Conservation (phyloP, 768 basidiomycete genomes). For the Amanita pallidorosea region DNA sequence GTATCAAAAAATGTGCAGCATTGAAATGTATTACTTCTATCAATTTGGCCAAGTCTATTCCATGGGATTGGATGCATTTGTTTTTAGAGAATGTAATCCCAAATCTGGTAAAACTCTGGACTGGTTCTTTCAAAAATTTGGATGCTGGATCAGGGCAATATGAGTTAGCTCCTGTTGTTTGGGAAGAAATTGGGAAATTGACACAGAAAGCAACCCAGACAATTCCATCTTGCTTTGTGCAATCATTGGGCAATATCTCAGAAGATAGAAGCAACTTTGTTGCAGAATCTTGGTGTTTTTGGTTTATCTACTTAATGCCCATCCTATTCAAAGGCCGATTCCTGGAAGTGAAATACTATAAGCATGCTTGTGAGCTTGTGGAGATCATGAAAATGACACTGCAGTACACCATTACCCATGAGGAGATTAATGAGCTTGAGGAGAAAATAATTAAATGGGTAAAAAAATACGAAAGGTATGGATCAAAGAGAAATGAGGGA, state of each 20-base stretch:
- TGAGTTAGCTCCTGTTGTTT: slow-evolving; percentile 12
- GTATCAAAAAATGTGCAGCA: neutral
- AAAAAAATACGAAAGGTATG: neutral
- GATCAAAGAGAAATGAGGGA: neutral
- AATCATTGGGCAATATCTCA: slow-evolving; percentile 15
- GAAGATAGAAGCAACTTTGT: slow-evolving; percentile 14
- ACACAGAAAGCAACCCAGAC: slow-evolving; percentile 14
- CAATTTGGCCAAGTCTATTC: slow-evolving; percentile 16
- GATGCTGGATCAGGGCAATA: slow-evolving; percentile 14
- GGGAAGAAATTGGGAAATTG: slow-evolving; percentile 21
- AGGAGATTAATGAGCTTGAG: neutral
- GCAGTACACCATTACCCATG: slow-evolving; percentile 7
- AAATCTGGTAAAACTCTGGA: slow-evolving; percentile 26
- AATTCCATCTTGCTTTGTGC: slow-evolving; percentile 19
- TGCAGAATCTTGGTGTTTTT: slow-evolving; percentile 21
- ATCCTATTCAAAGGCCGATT: slow-evolving; percentile 5
- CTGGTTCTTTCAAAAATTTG: slow-evolving; percentile 21
- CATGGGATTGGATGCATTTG: slow-evolving; percentile 33
- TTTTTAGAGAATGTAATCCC: slow-evolving; percentile 26
- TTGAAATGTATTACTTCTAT: neutral
- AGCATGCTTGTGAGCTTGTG: neutral
- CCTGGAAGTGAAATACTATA: neutral
- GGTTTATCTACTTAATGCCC: slow-evolving; percentile 17
- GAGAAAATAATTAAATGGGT: neutral
- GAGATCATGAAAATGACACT: neutral